phyloP scores from a whole-genome alignment of 163 green algal species.

The Trebouxiophyceae sp. region DNA sequence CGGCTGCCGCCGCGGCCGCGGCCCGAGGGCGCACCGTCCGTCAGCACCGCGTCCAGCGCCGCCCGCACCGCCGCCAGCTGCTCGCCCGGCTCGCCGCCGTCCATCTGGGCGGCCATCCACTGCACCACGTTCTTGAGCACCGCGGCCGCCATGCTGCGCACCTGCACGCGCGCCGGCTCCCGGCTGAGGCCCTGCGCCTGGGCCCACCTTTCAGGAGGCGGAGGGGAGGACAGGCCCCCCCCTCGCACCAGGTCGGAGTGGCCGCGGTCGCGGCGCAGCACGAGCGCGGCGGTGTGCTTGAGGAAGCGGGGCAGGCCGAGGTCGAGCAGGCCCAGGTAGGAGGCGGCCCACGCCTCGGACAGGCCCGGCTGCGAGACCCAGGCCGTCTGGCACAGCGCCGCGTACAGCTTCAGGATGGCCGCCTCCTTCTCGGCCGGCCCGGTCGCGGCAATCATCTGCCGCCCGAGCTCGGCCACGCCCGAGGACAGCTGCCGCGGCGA shows the following conservation, averaged over 20 bases:
- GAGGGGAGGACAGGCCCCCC: too few relatives aligned
- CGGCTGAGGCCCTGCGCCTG: too few relatives aligned
- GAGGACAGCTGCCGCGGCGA: too few relatives aligned
- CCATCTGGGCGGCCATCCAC: neutral
- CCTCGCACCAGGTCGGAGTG: neutral
- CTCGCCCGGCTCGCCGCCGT: neutral
- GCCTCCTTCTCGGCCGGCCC: neutral
- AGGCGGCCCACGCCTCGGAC: neutral
- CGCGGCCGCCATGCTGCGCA: neutral
- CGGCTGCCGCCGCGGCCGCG: too few relatives aligned
- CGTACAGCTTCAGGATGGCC: conserved; percentile 1
- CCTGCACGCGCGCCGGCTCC: too few relatives aligned
- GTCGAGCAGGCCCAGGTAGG: neutral
- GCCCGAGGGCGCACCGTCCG: too few relatives aligned
- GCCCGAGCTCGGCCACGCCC: too few relatives aligned
- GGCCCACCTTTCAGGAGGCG: neutral
- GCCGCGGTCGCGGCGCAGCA: neutral
- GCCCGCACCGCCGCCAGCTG: neutral
- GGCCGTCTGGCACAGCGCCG: neutral
- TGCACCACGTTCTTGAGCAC: neutral
- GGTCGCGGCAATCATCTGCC: neutral
- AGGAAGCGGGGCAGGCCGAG: neutral
- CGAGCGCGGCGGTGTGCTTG: neutral
- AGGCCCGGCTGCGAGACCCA: neutral
- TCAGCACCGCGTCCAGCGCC: too few relatives aligned